phyloP scores from a whole-genome alignment of 805 yeast genomes.

The Myxozyma nipponensis region DNA sequence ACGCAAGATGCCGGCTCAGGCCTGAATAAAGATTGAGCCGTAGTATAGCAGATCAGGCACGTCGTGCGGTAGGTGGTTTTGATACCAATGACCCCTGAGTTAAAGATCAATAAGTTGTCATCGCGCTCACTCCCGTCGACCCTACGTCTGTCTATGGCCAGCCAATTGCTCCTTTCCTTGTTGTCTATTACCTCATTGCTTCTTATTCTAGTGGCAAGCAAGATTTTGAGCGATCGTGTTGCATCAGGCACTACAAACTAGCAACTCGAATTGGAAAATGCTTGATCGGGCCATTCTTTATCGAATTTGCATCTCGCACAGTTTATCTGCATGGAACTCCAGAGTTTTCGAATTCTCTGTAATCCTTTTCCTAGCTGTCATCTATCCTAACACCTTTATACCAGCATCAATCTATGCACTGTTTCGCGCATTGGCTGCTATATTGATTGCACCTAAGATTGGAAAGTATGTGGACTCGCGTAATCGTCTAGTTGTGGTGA shows the following conservation, averaged over 20 bases:
- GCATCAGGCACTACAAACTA: background rate
- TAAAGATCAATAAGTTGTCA: background rate
- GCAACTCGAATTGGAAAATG: background rate
- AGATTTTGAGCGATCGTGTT: background rate
- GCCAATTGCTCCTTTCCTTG: too few relatives aligned
- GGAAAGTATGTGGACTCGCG: conserved; percentile 36
- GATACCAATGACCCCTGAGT: too few relatives aligned
- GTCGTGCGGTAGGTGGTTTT: too few relatives aligned
- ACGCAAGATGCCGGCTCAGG: too few relatives aligned
- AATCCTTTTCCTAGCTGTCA: conserved; percentile 37
- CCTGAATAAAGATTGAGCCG: too few relatives aligned
- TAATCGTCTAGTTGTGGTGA: conserved; percentile 35
- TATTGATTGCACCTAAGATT: conserved; percentile 33
- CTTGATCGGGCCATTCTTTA: conserved; percentile 2
- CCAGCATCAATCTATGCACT: conserved; percentile 41
- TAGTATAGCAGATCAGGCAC: too few relatives aligned
- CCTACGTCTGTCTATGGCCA: too few relatives aligned
- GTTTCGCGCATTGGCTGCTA: conserved; percentile 34
- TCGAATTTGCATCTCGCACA: conserved; percentile 35
- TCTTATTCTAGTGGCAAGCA: too few relatives aligned
- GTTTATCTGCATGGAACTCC: conserved; percentile 41
- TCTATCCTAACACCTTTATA: conserved; percentile 38
- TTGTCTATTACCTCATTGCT: too few relatives aligned
- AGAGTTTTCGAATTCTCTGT: conserved; percentile 43
- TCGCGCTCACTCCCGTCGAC: too few relatives aligned